Conservation (phyloP, 768 basidiomycete species). For the Calocybe indica region DNA sequence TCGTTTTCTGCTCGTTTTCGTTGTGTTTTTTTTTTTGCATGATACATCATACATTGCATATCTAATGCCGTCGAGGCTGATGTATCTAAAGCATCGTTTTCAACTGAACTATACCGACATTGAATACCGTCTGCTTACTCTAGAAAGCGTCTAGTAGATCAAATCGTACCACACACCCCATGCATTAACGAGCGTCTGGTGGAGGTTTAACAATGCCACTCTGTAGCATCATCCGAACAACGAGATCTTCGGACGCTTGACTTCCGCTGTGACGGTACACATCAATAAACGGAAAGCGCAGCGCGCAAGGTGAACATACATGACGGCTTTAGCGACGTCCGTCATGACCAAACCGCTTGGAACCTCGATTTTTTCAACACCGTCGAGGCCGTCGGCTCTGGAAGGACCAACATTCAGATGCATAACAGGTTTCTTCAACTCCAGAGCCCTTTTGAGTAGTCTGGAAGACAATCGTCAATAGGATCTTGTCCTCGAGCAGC, state of each 20-base stretch:
- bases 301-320: constrained; percentile 40
- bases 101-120: no score
- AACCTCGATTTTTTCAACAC: constrained; percentile 77
- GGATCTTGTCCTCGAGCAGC: not conserved
- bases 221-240: constrained; percentile 42
- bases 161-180: not conserved
- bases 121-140: no score
- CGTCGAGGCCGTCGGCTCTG: constrained; percentile 66
- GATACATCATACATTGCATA: no score
- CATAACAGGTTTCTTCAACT: constrained; percentile 70
- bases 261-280: constrained; percentile 34
- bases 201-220: constrained; percentile 55
- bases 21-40: no score
- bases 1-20: no score
- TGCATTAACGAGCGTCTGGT: constrained; percentile 25
- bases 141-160: not conserved
- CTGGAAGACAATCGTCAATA: constrained; percentile 26
- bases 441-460: constrained; percentile 73
- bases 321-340: constrained; percentile 50
- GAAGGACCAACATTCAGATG: constrained; percentile 87
- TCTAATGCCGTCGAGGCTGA: no score
- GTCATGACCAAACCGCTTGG: constrained; percentile 67
- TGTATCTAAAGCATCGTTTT: no score
- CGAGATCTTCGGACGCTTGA: constrained; percentile 34
- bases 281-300: constrained; percentile 1